These are phyloP conservation scores for Penstemon eatonii DNA, from an alignment of 257 asterid genomes.

Conservation along the genomic window DNA sequence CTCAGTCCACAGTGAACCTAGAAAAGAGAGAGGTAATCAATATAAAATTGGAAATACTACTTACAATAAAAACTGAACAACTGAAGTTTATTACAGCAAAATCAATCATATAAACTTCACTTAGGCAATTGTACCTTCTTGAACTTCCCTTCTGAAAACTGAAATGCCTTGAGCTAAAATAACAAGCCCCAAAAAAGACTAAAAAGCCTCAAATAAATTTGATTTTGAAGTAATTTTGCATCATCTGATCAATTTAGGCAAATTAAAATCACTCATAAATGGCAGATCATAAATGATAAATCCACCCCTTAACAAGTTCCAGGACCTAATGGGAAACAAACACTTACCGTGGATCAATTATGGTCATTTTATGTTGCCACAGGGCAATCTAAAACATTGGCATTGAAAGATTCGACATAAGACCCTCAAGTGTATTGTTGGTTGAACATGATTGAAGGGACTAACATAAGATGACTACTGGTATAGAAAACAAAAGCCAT, in stretches of 20 bases:
- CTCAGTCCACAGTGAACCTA: constrained; percentile 78
- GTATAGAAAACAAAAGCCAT: no score
- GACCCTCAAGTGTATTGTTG: no score
- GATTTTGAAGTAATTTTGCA: constrained; percentile 1
- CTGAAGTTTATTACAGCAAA: neutral
- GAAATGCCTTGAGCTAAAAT: neutral
- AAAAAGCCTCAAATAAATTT: neutral
- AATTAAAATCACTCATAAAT: neutral
- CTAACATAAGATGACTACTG: no score
- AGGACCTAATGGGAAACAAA: neutral
- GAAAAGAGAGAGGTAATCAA: no score
- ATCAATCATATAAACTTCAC: neutral
- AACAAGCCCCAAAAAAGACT: neutral
- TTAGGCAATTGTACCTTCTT: neutral
- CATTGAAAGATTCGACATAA: no score
- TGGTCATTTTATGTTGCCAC: no score
- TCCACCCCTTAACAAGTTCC: neutral
- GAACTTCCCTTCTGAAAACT: neutral
- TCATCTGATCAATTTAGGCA: neutral
- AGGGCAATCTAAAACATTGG: no score
- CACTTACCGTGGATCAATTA: no score
- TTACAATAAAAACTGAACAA: no score
- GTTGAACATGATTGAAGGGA: no score
- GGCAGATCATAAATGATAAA: neutral
- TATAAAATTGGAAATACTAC: no score